phyloP scores from a whole-genome alignment of 495 filamentous ascomycete genomes.

The Extremus antarcticus region DNA sequence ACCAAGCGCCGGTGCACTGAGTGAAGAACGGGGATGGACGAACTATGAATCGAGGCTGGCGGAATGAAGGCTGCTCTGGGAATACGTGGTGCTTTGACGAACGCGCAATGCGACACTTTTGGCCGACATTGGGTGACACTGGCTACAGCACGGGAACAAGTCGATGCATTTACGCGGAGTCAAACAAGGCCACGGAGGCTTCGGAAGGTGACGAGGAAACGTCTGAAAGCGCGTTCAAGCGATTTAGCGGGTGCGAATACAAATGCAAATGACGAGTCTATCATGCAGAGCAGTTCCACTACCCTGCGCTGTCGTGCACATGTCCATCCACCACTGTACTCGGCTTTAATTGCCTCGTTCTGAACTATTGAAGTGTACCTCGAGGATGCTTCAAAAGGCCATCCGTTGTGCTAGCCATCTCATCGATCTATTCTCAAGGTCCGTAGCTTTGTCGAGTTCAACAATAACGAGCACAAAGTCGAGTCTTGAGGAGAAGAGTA shows the following conservation, averaged over 20 bases:
- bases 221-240: background rate
- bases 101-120: background rate
- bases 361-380: too few relatives aligned
- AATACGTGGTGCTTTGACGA: background rate
- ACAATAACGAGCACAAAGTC: too few relatives aligned
- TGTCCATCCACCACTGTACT: too few relatives aligned
- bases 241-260: background rate
- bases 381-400: too few relatives aligned
- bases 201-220: background rate
- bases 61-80: background rate
- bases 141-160: background rate
- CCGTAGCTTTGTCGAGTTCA: too few relatives aligned
- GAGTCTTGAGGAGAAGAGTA: too few relatives aligned
- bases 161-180: background rate
- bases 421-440: too few relatives aligned
- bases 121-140: background rate
- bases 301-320: too few relatives aligned
- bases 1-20: conserved; percentile 52
- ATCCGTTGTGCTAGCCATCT: too few relatives aligned
- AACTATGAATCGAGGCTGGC: background rate
- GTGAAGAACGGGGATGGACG: too few relatives aligned
- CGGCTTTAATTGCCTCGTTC: too few relatives aligned
- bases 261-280: background rate
- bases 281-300: too few relatives aligned
- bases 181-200: background rate